Evolutionary conservation across 345 rosid genomes (phyloP).

Genomic region (Bruguiera gymnorhiza): DNA sequence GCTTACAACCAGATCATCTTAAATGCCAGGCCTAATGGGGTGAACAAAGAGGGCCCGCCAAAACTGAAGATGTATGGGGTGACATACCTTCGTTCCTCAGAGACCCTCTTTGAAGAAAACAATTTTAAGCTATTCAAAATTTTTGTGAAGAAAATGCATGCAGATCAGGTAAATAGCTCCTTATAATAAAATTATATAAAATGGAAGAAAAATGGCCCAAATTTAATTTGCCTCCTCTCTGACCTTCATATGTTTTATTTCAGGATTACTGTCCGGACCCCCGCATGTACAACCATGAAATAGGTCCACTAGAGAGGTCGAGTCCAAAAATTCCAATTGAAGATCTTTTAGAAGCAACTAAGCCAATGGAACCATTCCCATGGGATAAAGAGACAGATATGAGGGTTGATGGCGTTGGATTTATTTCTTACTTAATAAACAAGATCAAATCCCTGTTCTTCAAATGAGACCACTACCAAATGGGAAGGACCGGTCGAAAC

Average conservation of each 20-base stretch:
- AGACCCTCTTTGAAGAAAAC: slow-evolving; percentile 35
- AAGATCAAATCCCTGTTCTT: slow-evolving; percentile 35
- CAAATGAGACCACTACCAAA: slow-evolving; percentile 18
- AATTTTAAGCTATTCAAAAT: slow-evolving; percentile 62
- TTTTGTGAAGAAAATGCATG: slow-evolving; percentile 81
- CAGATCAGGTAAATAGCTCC: slow-evolving; percentile 55
- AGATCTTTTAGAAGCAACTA: slow-evolving; percentile 55
- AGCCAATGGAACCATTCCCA: slow-evolving; percentile 52
- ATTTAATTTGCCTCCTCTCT: not conserved
- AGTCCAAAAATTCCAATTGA: slow-evolving; percentile 43
- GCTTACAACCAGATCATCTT: slow-evolving; percentile 75
- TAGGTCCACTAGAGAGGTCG: slow-evolving; percentile 47
- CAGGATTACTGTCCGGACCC: slow-evolving; percentile 55
- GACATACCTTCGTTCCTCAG: slow-evolving; percentile 69
- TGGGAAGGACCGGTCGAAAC: not conserved
- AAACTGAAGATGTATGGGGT: slow-evolving; percentile 60
- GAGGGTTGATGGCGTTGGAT: slow-evolving; percentile 43
- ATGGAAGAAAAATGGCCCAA: not conserved
- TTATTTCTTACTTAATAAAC: slow-evolving; percentile 26
- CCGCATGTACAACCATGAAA: slow-evolving; percentile 44
- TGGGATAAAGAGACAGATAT: slow-evolving; percentile 71
- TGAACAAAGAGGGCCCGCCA: slow-evolving; percentile 47
- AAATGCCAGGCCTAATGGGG: slow-evolving; percentile 78
- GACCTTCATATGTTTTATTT: not conserved
- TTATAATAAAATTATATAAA: not conserved